Evolutionary conservation across 140 eudicot genomes (phyloP).

Genomic region (Stevia rebaudiana): DNA sequence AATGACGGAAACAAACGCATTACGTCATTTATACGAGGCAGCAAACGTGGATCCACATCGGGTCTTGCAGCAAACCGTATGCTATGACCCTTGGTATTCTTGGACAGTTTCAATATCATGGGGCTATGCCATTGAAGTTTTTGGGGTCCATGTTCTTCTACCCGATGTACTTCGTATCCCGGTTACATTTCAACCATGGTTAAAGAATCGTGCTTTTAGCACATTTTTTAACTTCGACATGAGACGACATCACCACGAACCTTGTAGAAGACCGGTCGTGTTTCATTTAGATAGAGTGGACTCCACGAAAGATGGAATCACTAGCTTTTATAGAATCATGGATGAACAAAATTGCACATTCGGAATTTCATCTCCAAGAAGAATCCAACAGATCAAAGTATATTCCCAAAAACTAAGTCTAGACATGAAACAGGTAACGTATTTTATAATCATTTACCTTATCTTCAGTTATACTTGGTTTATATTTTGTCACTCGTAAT

Average conservation of each 20-base stretch:
- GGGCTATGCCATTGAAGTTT: constrained; percentile 78
- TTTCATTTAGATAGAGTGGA: constrained; percentile 47
- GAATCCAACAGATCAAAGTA: constrained; percentile 51
- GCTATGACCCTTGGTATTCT: constrained; percentile 66
- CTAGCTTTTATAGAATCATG: constrained; percentile 34
- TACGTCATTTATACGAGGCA: constrained; percentile 45
- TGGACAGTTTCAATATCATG: constrained; percentile 82
- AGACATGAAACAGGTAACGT: constrained; percentile 47
- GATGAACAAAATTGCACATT: constrained; percentile 34
- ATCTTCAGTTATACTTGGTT: not conserved
- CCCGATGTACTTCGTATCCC: constrained; percentile 50
- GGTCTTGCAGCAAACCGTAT: constrained; percentile 58
- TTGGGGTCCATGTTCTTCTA: constrained; percentile 33
- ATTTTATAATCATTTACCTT: not conserved
- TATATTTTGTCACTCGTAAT: not conserved
- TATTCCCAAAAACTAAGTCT: constrained; percentile 36
- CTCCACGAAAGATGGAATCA: constrained; percentile 21
- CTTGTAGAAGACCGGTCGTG: constrained; percentile 50
- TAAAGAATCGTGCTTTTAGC: constrained; percentile 2
- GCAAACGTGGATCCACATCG: constrained; percentile 51
- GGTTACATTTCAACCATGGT: constrained; percentile 52
- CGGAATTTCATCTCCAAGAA: constrained; percentile 46
- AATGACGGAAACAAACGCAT: constrained; percentile 36
- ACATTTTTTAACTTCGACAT: constrained; percentile 35
- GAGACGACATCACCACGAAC: constrained; percentile 36